Evolutionary conservation across 352 stramenopile species (phyloP), one percentile per base, ranked within the genome.

Genomic region (Hyaloperonospora brassicae): DNA sequence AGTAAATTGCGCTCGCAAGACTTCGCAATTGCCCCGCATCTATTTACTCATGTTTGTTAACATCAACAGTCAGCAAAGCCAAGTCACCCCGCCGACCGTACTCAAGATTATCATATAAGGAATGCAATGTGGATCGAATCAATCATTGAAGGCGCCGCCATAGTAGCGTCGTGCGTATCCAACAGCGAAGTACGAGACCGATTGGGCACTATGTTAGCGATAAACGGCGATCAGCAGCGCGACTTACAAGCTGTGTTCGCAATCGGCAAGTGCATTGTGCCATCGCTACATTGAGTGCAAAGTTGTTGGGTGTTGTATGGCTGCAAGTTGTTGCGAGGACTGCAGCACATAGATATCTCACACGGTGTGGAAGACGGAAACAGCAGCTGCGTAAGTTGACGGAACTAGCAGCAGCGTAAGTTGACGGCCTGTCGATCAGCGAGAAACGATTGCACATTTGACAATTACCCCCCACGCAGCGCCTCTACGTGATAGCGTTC

Each of bases 41-140:
- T 34, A 8, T 8, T 9, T 79, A 46, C 68, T 98, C 24, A 79
- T 81, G 31, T 97, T 95, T 41, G 47, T 98, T 5, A 93, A 98
- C 66, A 55, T 98, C 25, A 95, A 91, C 55, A 73, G 89, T 57
- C 98, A 98, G 65, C 66, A 76, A 7, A 78, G 98, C 41, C 77
- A 71, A 1, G 92, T 96, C 39, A 53, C 64, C 17, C 66, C 93
- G 41, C 62, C 97, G n/a, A 56, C 64, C 10, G 76, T 98, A 27
- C 71, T 98, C 30, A 71, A 76, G 63, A 55, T 60, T 97, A 46
- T 77, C 71, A 30, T 78, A 17, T 89, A 59, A 76, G 98, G 1
- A 76, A 79, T 7, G 77, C 80, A 24, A 48, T 91, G 40, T 68
- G 77, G 31, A 83, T 93, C 55, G 79, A 93, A 17, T 94, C 95